phyloP scores from a whole-genome alignment of 768 basidiomycete species.

The Trametopsis cervina region DNA sequence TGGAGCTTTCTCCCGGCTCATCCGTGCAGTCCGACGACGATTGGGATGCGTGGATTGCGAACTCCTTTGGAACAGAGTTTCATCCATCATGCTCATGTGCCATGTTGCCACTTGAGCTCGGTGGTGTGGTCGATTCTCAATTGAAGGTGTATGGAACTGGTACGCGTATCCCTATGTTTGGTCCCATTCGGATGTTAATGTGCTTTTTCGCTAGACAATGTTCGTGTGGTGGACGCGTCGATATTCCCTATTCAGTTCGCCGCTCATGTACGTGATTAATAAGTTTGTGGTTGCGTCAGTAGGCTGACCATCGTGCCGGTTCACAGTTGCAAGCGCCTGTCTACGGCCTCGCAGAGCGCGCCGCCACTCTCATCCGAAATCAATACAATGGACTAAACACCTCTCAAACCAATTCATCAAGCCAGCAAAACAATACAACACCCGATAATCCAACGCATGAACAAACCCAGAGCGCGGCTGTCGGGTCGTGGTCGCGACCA shows the following conservation, averaged over 20 bases:
- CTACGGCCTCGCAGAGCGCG: constrained; percentile 45
- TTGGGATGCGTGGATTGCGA: constrained; percentile 45
- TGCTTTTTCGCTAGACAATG: constrained; percentile 34
- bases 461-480: background rate
- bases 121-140: constrained; percentile 52
- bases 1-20: constrained; percentile 45
- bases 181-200: background rate
- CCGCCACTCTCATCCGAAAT: constrained; percentile 34
- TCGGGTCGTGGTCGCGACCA: background rate
- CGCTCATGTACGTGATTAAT: constrained; percentile 32
- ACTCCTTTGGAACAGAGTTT: constrained; percentile 42
- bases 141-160: constrained; percentile 49
- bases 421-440: background rate
- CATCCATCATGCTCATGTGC: constrained; percentile 54
- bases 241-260: constrained; percentile 50
- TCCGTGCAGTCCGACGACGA: constrained; percentile 46
- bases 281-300: background rate
- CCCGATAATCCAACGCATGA: background rate
- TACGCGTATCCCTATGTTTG: constrained; percentile 13
- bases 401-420: constrained; percentile 3
- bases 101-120: constrained; percentile 46
- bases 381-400: constrained; percentile 27
- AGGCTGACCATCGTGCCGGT: background rate
- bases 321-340: constrained; percentile 22
- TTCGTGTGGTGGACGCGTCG: constrained; percentile 52